Conservation (phyloP, 805 yeast genomes). For the Kodamaea kakaduensis region DNA sequence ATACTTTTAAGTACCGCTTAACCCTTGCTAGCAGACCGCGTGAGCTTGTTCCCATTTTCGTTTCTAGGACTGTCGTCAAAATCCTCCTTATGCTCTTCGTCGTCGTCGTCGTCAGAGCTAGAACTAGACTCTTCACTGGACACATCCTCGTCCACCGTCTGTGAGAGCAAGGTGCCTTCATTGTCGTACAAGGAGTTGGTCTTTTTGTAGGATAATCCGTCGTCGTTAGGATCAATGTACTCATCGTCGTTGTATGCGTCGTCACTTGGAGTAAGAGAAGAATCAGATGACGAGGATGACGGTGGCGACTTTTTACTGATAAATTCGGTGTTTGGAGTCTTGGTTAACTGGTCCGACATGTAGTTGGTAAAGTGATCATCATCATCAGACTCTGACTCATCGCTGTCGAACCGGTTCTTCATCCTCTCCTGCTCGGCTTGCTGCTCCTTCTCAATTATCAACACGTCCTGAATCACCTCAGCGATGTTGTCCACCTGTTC, state of each 20-base stretch:
- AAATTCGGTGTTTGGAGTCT: slow-evolving; percentile 36
- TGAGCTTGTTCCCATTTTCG: slow-evolving; percentile 26
- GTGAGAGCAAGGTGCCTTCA: slow-evolving; percentile 12
- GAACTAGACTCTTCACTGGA: slow-evolving; percentile 30
- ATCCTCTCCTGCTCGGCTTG: slow-evolving; percentile 15
- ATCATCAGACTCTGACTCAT: slow-evolving; percentile 38
- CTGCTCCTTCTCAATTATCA: slow-evolving; percentile 7
- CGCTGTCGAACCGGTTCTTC: slow-evolving; percentile 19
- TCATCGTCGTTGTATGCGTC: slow-evolving; percentile 50
- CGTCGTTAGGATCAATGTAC: slow-evolving; percentile 77
- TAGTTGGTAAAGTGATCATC: slow-evolving; percentile 65
- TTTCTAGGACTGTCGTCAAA: slow-evolving; percentile 7
- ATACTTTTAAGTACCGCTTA: slow-evolving; percentile 6
- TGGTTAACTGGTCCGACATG: slow-evolving; percentile 71
- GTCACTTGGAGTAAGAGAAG: slow-evolving; percentile 5
- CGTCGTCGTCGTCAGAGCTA: slow-evolving; percentile 20
- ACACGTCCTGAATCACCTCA: slow-evolving; percentile 6
- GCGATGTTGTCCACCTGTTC: slow-evolving; percentile 6
- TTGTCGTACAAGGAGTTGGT: slow-evolving; percentile 59
- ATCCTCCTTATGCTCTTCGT: slow-evolving; percentile 14
- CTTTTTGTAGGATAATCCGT: slow-evolving; percentile 69
- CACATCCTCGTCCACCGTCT: slow-evolving; percentile 17
- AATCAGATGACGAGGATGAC: neutral
- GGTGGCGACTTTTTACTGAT: slow-evolving; percentile 9
- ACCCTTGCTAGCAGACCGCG: slow-evolving; percentile 41